A percentile compares a stretch with the other conserved stretches of the same genome.
phyloP scores from a whole-genome alignment of 2,329 filamentous ascomycete genomes.

The Coniochaeta sp. region DNA sequence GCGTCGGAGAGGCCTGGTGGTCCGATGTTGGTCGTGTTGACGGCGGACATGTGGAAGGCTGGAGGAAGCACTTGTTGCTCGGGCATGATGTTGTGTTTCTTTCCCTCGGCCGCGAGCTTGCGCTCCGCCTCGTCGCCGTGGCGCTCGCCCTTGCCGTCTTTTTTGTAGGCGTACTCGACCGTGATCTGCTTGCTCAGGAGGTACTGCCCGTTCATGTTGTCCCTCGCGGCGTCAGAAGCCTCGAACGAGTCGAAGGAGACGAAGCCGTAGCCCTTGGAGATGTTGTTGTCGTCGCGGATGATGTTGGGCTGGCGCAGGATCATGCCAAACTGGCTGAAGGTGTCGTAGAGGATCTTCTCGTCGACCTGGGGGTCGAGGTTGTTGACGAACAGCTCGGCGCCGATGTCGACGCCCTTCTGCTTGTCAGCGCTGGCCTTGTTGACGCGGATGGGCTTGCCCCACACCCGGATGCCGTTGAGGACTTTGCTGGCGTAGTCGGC shows the following conservation, averaged over 20 bases:
- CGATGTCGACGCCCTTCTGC: constrained; percentile 86
- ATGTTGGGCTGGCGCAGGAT: constrained; percentile 83
- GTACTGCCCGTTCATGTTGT: constrained; percentile 93
- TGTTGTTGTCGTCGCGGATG: constrained; percentile 78
- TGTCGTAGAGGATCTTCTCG: constrained; percentile 94
- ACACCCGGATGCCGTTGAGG: constrained; percentile 92
- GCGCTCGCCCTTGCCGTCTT: constrained; percentile 93
- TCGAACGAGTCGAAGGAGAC: constrained; percentile 92
- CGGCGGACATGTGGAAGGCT: constrained; percentile 52
- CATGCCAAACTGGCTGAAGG: constrained; percentile 82
- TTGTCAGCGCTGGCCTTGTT: constrained; percentile 93
- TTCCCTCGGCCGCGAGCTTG: constrained; percentile 83
- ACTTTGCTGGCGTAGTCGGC: constrained; percentile 95
- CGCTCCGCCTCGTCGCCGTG: constrained; percentile 93
- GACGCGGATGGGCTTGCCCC: constrained; percentile 89
- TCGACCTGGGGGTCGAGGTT: constrained; percentile 93
- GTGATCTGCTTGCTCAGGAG: constrained; percentile 95
- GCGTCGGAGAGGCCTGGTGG: constrained; percentile 4
- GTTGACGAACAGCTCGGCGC: constrained; percentile 93
- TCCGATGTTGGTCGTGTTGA: constrained; percentile 16
- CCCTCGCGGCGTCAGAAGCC: constrained; percentile 82
- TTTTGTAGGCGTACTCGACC: constrained; percentile 98
- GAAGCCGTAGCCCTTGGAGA: constrained; percentile 94
- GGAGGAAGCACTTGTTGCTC: constrained; percentile 70
- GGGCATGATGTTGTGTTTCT: constrained; percentile 86